Percentiles rank a stretch among this genome's conserved stretches.
Conservation (phyloP, 1,139 yeast genomes). For the Kurtzmaniella quercitrusa region DNA sequence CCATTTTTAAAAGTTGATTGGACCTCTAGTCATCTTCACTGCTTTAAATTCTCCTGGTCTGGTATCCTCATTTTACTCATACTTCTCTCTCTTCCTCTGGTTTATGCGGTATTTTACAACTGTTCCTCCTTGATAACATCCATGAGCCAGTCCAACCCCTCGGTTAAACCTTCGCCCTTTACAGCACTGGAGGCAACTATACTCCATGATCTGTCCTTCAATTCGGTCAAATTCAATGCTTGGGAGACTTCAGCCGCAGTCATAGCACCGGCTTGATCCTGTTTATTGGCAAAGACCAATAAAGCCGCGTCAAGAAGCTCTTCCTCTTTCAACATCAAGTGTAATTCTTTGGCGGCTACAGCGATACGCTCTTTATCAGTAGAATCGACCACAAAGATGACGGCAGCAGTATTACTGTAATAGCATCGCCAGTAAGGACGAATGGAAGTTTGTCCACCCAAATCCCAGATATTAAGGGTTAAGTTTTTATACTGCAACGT, state of each 20-base stretch:
- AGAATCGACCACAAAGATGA: slow-evolving; percentile 92
- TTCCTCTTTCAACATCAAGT: slow-evolving; percentile 88
- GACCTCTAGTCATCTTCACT: too few relatives aligned
- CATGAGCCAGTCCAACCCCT: slow-evolving; percentile 95
- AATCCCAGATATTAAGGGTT: slow-evolving; percentile 84
- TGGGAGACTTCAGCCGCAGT: slow-evolving; percentile 93
- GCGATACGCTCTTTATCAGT: slow-evolving; percentile 93
- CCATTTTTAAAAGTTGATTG: too few relatives aligned
- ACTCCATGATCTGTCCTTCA: slow-evolving; percentile 97
- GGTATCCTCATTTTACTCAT: too few relatives aligned
- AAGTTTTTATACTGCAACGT: slow-evolving; percentile 86
- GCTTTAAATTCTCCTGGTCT: too few relatives aligned
- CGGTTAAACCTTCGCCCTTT: slow-evolving; percentile 92
- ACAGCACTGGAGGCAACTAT: slow-evolving; percentile 96
- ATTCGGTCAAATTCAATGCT: slow-evolving; percentile 76
- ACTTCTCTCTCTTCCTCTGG: too few relatives aligned
- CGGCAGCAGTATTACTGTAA: slow-evolving; percentile 94
- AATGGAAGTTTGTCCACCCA: slow-evolving; percentile 96
- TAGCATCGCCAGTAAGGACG: slow-evolving; percentile 98
- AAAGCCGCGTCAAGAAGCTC: slow-evolving; percentile 87
- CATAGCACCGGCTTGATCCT: slow-evolving; percentile 94
- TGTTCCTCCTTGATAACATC: slow-evolving; percentile 95
- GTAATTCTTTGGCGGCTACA: slow-evolving; percentile 83
- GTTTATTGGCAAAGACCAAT: slow-evolving; percentile 94
- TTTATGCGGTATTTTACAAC: slow-evolving; percentile 32